Conservation (phyloP, 2,329 filamentous ascomycete species). For the Aspergillus tanneri region DNA sequence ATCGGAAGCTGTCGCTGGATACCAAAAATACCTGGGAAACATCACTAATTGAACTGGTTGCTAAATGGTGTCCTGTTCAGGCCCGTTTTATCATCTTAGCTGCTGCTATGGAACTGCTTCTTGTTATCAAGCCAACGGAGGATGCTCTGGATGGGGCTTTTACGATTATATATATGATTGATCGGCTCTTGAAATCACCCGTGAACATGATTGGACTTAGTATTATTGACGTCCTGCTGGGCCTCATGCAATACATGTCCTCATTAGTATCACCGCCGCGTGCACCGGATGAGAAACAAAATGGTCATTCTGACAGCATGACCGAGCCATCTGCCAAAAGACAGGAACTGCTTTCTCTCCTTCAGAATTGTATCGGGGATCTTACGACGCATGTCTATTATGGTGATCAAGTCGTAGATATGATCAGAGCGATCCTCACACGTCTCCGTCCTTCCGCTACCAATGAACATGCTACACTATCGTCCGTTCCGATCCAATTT, state of each 20-base stretch:
- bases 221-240: slow-evolving; percentile 89
- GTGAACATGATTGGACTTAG: slow-evolving; percentile 94
- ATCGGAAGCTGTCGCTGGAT: slow-evolving; percentile 41
- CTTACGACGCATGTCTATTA: slow-evolving; percentile 96
- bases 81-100: slow-evolving; percentile 89
- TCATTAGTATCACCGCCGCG: slow-evolving; percentile 66
- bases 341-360: slow-evolving; percentile 64
- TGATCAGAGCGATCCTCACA: slow-evolving; percentile 77
- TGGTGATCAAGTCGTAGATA: slow-evolving; percentile 90
- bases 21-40: slow-evolving; percentile 72
- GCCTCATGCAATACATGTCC: slow-evolving; percentile 79
- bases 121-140: slow-evolving; percentile 66
- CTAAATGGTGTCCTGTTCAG: slow-evolving; percentile 88
- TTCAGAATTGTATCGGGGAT: slow-evolving; percentile 84
- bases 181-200: slow-evolving; percentile 78
- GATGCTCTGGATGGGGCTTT: slow-evolving; percentile 71
- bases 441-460: slow-evolving; percentile 67
- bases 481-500: slow-evolving; percentile 46
- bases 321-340: slow-evolving; percentile 52
- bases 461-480: slow-evolving; percentile 46
- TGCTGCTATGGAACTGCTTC: slow-evolving; percentile 73
- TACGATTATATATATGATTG: slow-evolving; percentile 73
- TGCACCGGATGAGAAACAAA: slow-evolving; percentile 27
- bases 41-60: slow-evolving; percentile 73
- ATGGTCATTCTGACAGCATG: slow-evolving; percentile 11